phyloP scores from a whole-genome alignment of 73 alveolate species.

The Stentor roeselii region DNA sequence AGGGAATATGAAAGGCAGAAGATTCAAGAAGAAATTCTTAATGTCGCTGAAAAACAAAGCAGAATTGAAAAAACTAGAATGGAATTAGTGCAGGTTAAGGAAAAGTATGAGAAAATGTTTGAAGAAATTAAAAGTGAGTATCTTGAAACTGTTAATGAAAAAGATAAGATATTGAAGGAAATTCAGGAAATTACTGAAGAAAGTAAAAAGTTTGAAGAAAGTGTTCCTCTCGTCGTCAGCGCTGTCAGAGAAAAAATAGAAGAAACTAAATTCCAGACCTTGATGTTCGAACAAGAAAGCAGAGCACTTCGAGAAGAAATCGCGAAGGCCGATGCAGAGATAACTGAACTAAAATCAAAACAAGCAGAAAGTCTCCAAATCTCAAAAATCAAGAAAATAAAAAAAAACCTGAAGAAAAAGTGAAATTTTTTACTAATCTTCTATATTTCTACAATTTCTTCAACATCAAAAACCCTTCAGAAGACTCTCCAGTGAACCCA shows the following conservation, averaged over 20 bases:
- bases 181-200: not conserved
- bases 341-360: not conserved
- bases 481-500: slow-evolving; percentile 79
- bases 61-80: slow-evolving; percentile 50
- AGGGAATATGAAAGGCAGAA: slow-evolving; percentile 69
- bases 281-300: not conserved
- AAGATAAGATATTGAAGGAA: not conserved
- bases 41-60: slow-evolving; percentile 62
- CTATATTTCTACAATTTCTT: slow-evolving; percentile 33
- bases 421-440: too few species aligned
- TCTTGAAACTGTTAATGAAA: not conserved
- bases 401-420: too few species aligned
- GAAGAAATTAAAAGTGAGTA: not conserved
- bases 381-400: too few species aligned
- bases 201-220: not conserved
- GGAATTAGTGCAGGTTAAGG: slow-evolving; percentile 1
- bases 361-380: too few species aligned
- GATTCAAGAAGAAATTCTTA: slow-evolving; percentile 58
- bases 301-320: not conserved
- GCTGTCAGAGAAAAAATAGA: not conserved
- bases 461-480: slow-evolving; percentile 54
- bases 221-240: not conserved
- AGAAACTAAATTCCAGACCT: not conserved
- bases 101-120: not conserved
- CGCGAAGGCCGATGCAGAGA: not conserved